Conservation (phyloP, 257 asterid genomes). For the Petunia secreta region DNA sequence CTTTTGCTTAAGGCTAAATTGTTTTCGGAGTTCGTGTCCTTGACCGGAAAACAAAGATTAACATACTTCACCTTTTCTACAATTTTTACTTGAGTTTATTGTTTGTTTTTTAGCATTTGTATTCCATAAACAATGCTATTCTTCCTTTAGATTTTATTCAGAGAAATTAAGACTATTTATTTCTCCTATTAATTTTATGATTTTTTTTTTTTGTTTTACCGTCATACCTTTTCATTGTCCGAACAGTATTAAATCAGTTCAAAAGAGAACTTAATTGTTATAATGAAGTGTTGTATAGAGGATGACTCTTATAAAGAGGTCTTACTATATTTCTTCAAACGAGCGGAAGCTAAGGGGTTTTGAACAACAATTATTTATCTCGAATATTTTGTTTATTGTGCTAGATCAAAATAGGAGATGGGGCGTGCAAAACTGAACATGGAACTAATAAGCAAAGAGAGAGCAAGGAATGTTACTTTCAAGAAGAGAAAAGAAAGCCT, state of each 20-base stretch:
- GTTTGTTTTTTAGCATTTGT: no score
- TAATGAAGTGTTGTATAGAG: background rate
- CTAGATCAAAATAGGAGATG: constrained; percentile 35
- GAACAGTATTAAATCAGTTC: background rate
- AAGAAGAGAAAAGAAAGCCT: constrained; percentile 73
- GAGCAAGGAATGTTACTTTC: constrained; percentile 53
- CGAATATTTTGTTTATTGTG: background rate
- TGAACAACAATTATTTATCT: background rate
- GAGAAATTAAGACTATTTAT: background rate
- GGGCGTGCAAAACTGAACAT: constrained; percentile 73
- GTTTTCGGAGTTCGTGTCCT: no score
- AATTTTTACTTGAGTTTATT: background rate
- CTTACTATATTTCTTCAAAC: background rate
- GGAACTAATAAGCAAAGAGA: constrained; percentile 63
- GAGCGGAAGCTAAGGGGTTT: background rate
- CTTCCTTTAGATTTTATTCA: background rate
- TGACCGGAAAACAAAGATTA: background rate
- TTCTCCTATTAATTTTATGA: background rate
- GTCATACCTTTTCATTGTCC: background rate
- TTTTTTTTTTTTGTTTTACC: background rate
- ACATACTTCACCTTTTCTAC: background rate
- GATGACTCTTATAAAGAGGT: no score
- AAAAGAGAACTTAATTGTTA: background rate
- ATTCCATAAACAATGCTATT: no score
- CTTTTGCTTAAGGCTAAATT: background rate